Base-by-base conservation (phyloP, 139 green algal species). In the Chlamydomonas urium region DNA sequence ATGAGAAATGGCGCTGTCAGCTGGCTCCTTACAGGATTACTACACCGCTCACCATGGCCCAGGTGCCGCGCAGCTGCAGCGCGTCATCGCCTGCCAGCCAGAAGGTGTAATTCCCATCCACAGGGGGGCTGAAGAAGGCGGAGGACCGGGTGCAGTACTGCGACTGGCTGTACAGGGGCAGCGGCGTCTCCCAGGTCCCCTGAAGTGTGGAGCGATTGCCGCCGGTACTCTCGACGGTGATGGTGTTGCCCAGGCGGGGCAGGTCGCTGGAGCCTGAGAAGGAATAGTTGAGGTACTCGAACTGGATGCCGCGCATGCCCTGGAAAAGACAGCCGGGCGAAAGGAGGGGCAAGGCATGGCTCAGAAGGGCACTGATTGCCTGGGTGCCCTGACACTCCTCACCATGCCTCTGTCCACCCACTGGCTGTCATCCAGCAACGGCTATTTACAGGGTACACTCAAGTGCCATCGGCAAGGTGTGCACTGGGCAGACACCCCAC, bases 91-190 rank as follows among this genome's bases (percentile, higher is more conserved):
- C 71, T 14, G 57, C 10, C 34, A 78, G 2, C 28, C 67, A 69
- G 76, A 81, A 81, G 62, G 24, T 38, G 66, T 82, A 78, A 47
- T 23, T 50, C 3, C 58, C 66, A 2, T 35, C 32, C 26, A 42
- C 36, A 32, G 76, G 71, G 1, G 76, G 50, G 1, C 17, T 72
- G 66, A 82, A 82, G 59, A 82, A 78, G 0, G 76, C 66, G 3
- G 37, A 62, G 42, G 61, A 70, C 36, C 28, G 35, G 63, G 2
- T 34, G 69, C 75, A 76, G 53, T 75, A 66, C 19, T 24, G 24
- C 1, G 50, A 1, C 4, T 10, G 4, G 4, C 2, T 3, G 69
- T 42, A 81, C 17, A 74, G 21, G 45, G 17, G 17, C 17, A 56
- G 21, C 17, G 53, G 53, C 29, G 53, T 63, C 26, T 63, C 53